Evolutionary conservation across 129 eudicot genomes (phyloP).

Genomic region (Chrysanthemum makinoi): DNA sequence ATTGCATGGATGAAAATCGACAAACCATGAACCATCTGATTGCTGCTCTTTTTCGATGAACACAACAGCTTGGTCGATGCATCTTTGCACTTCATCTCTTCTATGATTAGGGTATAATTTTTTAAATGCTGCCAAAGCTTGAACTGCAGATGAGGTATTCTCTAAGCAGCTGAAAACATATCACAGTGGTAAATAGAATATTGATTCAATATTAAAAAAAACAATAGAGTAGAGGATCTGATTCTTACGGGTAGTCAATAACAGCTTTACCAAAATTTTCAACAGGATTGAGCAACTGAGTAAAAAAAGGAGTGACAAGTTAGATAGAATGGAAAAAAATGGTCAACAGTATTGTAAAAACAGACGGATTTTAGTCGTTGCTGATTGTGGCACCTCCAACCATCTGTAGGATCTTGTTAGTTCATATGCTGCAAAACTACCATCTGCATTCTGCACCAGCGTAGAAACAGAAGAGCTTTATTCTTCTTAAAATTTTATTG

Average conservation of each 20-base stretch:
- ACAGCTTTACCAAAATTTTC: constrained; percentile 87
- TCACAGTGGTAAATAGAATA: background rate
- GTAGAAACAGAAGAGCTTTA: too few species aligned
- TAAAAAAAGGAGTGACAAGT: too few species aligned
- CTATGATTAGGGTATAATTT: constrained; percentile 12
- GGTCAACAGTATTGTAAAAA: constrained; percentile 1
- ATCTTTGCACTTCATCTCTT: constrained; percentile 11
- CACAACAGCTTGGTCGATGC: constrained; percentile 1
- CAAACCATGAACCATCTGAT: constrained; percentile 21
- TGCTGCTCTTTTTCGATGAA: constrained; percentile 10
- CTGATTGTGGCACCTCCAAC: constrained; percentile 59
- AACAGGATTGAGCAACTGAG: constrained; percentile 87
- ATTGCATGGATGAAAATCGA: background rate
- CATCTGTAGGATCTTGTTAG: constrained; percentile 88
- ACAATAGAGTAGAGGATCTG: background rate
- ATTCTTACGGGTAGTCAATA: constrained; percentile 19
- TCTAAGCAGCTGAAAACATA: constrained; percentile 5
- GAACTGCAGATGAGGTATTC: constrained; percentile 3
- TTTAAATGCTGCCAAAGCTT: constrained; percentile 15
- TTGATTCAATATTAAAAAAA: background rate
- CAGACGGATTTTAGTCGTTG: background rate
- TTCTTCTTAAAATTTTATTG: too few species aligned
- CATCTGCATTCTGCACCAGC: constrained; percentile 62
- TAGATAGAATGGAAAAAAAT: too few species aligned
- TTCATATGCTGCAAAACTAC: constrained; percentile 96